A percentile compares a stretch with the other conserved stretches of the same genome.
These are phyloP conservation scores for Xylaria sp. DNA, from an alignment of 2,329 filamentous ascomycete genomes.

Conservation along the genomic window DNA sequence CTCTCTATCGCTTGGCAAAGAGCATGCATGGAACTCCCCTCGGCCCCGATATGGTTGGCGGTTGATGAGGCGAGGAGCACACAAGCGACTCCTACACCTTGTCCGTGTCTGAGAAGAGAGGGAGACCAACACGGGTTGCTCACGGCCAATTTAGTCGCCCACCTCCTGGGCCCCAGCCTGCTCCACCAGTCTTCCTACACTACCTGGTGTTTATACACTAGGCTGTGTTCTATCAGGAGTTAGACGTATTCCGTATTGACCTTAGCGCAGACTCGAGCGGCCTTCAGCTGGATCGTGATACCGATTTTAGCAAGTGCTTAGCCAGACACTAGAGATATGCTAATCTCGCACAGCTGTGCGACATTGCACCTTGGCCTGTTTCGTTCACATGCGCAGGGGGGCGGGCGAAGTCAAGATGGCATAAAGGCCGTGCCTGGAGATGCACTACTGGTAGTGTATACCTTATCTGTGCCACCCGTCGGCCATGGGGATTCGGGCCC, in stretches of 20 bases:
- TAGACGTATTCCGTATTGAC: conserved; percentile 22
- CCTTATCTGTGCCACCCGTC: neutral
- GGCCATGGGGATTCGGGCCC: neutral
- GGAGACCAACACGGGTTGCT: too few species aligned
- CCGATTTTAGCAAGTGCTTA: conserved; percentile 21
- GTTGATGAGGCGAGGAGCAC: conserved; percentile 19
- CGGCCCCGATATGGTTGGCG: conserved; percentile 20
- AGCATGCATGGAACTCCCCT: conserved; percentile 26
- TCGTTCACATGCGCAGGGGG: conserved; percentile 8
- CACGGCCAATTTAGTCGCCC: conserved; percentile 10
- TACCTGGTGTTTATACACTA: neutral
- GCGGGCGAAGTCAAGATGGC: conserved; percentile 7
- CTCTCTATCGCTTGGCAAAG: conserved; percentile 19
- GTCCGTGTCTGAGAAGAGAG: conserved; percentile 22
- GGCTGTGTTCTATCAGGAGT: conserved; percentile 12
- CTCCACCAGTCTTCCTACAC: conserved; percentile 8
- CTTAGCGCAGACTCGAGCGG: conserved; percentile 3
- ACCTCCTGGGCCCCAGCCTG: conserved; percentile 20
- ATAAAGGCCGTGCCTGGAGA: conserved; percentile 9
- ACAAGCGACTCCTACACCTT: conserved; percentile 18
- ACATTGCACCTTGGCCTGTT: conserved; percentile 21
- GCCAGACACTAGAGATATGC: conserved; percentile 16
- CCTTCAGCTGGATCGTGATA: neutral
- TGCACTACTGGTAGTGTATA: neutral
- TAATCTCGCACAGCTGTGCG: conserved; percentile 26